phyloP scores from a whole-genome alignment of 805 yeast species.

The Limtongia smithiae region DNA sequence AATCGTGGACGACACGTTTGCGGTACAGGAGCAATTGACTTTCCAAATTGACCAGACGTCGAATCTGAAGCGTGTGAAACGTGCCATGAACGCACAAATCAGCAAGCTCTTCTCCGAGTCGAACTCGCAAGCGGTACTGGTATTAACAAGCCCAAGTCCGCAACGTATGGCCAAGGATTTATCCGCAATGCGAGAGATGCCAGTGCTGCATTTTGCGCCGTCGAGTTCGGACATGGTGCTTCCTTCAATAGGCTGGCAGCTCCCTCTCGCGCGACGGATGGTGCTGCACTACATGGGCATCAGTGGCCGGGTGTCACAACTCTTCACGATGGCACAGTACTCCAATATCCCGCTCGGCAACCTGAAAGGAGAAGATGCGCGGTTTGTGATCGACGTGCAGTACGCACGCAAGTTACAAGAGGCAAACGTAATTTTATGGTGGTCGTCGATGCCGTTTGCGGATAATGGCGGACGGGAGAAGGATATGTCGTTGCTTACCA shows the following conservation, averaged over 20 bases:
- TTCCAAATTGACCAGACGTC: slow-evolving; percentile 57
- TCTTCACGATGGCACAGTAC: slow-evolving; percentile 63
- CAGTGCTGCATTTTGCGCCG: slow-evolving; percentile 52
- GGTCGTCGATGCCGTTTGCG: slow-evolving; percentile 78
- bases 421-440: slow-evolving; percentile 79
- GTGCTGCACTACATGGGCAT: slow-evolving; percentile 68
- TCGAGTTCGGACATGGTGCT: slow-evolving; percentile 54
- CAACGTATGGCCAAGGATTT: slow-evolving; percentile 46
- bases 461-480: slow-evolving; percentile 81
- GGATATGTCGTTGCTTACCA: slow-evolving; percentile 49
- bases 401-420: slow-evolving; percentile 74
- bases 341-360: slow-evolving; percentile 86
- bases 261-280: slow-evolving; percentile 58
- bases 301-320: slow-evolving; percentile 66
- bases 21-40: slow-evolving; percentile 49
- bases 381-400: slow-evolving; percentile 75
- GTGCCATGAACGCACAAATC: slow-evolving; percentile 41
- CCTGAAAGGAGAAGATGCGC: slow-evolving; percentile 69
- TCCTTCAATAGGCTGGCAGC: slow-evolving; percentile 82
- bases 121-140: slow-evolving; percentile 18
- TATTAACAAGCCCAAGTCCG: slow-evolving; percentile 17
- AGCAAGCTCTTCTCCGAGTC: slow-evolving; percentile 7
- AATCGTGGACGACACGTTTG: slow-evolving; percentile 40
- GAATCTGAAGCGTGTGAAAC: slow-evolving; percentile 53
- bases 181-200: slow-evolving; percentile 52